These are phyloP conservation scores for Paxillus rubicundulus DNA, from an alignment of 768 basidiomycete species.

Conservation along the genomic window DNA sequence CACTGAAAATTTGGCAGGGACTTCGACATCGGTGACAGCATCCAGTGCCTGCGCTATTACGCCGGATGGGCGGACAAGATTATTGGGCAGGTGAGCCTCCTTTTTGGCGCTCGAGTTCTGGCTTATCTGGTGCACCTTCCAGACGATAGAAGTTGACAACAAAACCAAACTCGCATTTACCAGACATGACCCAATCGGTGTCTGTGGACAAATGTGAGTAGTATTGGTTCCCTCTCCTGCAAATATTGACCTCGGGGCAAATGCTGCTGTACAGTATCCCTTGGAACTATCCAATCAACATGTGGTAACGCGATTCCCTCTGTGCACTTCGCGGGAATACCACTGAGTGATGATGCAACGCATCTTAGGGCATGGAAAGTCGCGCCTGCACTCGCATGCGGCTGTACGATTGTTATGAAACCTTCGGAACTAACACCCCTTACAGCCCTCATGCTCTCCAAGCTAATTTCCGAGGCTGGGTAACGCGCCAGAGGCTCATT, in stretches of 20 bases:
- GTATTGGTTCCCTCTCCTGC: not conserved
- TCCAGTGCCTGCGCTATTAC: conserved; percentile 84
- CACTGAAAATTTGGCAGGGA: conserved; percentile 45
- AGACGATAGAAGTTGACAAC: conserved; percentile 81
- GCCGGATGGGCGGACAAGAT: conserved; percentile 98
- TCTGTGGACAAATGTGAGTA: conserved; percentile 85
- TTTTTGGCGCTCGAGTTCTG: conserved; percentile 1
- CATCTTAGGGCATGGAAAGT: conserved; percentile 79
- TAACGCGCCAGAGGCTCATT: conserved; percentile 31
- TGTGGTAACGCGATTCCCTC: conserved; percentile 53
- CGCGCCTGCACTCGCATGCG: conserved; percentile 86
- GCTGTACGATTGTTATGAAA: conserved; percentile 95
- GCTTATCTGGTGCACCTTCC: conserved; percentile 8
- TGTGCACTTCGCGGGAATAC: conserved; percentile 1
- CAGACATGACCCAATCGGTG: conserved; percentile 88
- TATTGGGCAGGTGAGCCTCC: conserved; percentile 63
- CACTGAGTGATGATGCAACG: conserved; percentile 3
- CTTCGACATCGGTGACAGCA: conserved; percentile 74
- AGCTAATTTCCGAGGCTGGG: conserved; percentile 83
- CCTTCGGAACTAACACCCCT: conserved; percentile 86
- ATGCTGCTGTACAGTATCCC: conserved; percentile 56
- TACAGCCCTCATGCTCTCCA: conserved; percentile 79
- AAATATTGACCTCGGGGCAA: conserved; percentile 6
- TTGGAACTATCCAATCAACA: conserved; percentile 90
- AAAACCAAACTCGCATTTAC: conserved; percentile 83